phyloP scores from a whole-genome alignment of 2,329 filamentous ascomycete species.

The Fusarium sp. region DNA sequence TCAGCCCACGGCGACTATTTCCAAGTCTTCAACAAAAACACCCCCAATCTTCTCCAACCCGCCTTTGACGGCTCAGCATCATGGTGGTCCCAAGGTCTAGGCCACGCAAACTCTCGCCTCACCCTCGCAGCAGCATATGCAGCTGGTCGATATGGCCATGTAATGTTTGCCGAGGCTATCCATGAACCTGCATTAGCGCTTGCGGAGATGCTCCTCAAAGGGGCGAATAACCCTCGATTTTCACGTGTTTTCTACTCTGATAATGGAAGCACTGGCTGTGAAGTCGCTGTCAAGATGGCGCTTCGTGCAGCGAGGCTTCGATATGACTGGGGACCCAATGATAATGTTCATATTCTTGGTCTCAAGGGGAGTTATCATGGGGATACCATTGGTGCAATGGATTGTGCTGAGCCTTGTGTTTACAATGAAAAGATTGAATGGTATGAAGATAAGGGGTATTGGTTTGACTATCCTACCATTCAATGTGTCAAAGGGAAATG shows the following conservation, averaged over 20 bases:
- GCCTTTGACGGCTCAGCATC: conserved; percentile 88
- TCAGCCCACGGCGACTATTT: conserved; percentile 85
- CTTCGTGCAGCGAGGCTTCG: conserved; percentile 75
- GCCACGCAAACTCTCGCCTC: conserved; percentile 79
- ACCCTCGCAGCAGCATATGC: conserved; percentile 83
- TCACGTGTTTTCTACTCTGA: conserved; percentile 84
- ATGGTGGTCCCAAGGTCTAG: conserved; percentile 92
- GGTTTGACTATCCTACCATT: conserved; percentile 84
- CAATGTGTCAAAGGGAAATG: conserved; percentile 75
- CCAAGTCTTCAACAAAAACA: conserved; percentile 62
- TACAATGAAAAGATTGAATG: conserved; percentile 89
- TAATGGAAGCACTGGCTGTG: conserved; percentile 84
- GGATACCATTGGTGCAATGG: conserved; percentile 91
- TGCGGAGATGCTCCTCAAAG: conserved; percentile 72
- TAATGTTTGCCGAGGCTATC: conserved; percentile 87
- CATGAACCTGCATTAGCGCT: conserved; percentile 81
- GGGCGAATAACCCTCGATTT: conserved; percentile 73
- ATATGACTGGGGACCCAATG: conserved; percentile 72
- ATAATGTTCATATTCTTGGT: conserved; percentile 76
- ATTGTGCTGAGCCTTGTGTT: conserved; percentile 80
- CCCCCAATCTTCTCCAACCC: conserved; percentile 53
- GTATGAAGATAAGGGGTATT: conserved; percentile 83
- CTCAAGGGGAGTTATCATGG: conserved; percentile 87
- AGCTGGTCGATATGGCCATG: conserved; percentile 85
- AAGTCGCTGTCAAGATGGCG: conserved; percentile 89